Percentiles rank a stretch among this genome's conserved stretches.
These are phyloP conservation scores for Gaeumannomyces sp. DNA, from an alignment of 2,329 filamentous ascomycete genomes.

Conservation along the genomic window DNA sequence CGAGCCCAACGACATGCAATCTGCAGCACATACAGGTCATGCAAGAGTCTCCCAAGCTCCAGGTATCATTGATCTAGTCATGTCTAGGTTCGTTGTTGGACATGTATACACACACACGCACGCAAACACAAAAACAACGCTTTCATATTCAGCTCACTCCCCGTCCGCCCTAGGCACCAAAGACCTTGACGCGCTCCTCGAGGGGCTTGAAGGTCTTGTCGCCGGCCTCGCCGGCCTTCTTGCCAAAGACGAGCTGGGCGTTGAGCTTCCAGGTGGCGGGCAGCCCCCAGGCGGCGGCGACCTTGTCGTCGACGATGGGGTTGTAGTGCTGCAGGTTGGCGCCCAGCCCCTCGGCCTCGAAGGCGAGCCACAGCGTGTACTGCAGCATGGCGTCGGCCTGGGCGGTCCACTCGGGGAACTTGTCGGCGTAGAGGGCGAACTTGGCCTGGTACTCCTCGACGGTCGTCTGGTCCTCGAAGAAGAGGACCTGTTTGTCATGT, in stretches of 20 bases:
- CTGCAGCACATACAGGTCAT: too few species aligned
- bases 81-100: too few species aligned
- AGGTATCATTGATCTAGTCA: too few species aligned
- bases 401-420: constrained; percentile 69
- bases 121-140: not conserved
- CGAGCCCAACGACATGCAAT: too few species aligned
- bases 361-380: constrained; percentile 71
- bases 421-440: constrained; percentile 69
- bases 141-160: not conserved
- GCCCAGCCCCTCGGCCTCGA: constrained; percentile 78
- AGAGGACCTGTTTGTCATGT: constrained; percentile 61
- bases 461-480: constrained; percentile 72
- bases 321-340: constrained; percentile 94
- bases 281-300: constrained; percentile 62
- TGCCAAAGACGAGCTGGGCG: constrained; percentile 81
- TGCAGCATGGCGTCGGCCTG: constrained; percentile 81
- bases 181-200: constrained; percentile 62
- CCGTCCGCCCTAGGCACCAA: constrained; percentile 36
- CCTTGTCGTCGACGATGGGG: constrained; percentile 72
- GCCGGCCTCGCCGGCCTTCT: constrained; percentile 46
- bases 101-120: too few species aligned
- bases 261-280: constrained; percentile 69
- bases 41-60: too few species aligned
- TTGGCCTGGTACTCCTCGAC: constrained; percentile 61
- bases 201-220: constrained; percentile 61